Base-by-base conservation (phyloP, 495 filamentous ascomycete species). In the Elasticomyces elasticus region DNA sequence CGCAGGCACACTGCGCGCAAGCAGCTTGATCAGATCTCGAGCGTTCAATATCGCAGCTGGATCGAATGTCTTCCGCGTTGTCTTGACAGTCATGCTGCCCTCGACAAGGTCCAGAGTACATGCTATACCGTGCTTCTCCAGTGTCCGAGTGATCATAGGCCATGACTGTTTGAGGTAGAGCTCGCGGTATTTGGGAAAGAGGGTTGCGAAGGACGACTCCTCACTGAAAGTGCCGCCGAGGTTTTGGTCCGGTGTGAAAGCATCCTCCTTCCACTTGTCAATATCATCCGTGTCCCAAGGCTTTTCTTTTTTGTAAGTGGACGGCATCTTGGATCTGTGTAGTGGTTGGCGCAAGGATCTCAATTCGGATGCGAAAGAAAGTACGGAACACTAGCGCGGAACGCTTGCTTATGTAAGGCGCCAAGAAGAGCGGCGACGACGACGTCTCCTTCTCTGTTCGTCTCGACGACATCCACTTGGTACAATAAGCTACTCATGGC, bases 111-210 rank as follows among this genome's bases (percentile, higher is more conserved):
- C 91, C 20, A 98, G 80, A 19, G 84, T 86, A 63, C 90, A 95
- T 17, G 82, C 85, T 43, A 97, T 86, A 58, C 85, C 83, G 56
- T 79, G 72, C 70, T 87, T 90, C 63, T 89, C 85, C 56, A 95
- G 79, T 0, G 84, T 71, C 53, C 83, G 82, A 23, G 89, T 97
- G 37, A 86, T 73, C 46, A 78, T 65, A 1, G 92, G 89, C 92
- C 92, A 99, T 62, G 89, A 85, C 71, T 92, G 84, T 57, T 84
- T 85, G 54, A 97, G 76, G 64, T 97, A 97, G 33, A 84, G 76
- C 76, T 99, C 92, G 55, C 94, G 87, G 71, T 99, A 99, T 72
- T 96, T 96, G 42, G 92, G 92, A 70, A 99, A 98, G 1, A 97
- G 81, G 3, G 84, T 89, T 62, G 82, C 81, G 66, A 95, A 95